These are phyloP conservation scores for Penicillium sp. DNA, from an alignment of 2,329 filamentous ascomycete species.

Conservation along the genomic window DNA sequence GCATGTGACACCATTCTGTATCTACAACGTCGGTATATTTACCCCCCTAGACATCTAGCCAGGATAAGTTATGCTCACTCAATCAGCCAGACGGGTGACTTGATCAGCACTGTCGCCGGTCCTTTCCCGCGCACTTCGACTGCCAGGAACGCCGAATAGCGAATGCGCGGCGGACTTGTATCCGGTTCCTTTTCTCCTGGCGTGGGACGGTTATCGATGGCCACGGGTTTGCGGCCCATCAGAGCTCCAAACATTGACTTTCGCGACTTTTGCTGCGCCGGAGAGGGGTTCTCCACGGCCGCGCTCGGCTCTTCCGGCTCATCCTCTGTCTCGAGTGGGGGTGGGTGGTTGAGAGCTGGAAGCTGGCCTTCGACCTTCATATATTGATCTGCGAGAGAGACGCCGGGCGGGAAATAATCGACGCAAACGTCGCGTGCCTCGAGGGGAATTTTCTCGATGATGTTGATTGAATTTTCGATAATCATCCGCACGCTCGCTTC, in stretches of 20 bases:
- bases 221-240: constrained; percentile 38
- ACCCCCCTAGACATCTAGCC: neutral
- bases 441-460: constrained; percentile 81
- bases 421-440: constrained; percentile 91
- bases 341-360: constrained; percentile 54
- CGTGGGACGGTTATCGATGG: constrained; percentile 11
- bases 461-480: constrained; percentile 82
- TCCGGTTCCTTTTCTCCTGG: constrained; percentile 26
- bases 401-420: constrained; percentile 79
- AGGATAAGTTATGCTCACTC: constrained; percentile 14
- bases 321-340: constrained; percentile 17
- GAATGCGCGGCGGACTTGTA: constrained; percentile 65
- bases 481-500: constrained; percentile 90
- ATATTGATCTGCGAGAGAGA: constrained; percentile 66
- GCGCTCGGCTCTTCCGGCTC: constrained; percentile 24
- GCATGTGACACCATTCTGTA: constrained; percentile 11
- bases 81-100: constrained; percentile 68
- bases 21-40: constrained; percentile 11
- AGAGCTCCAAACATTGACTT: constrained; percentile 46
- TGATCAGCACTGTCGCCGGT: constrained; percentile 65
- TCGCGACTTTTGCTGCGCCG: constrained; percentile 29
- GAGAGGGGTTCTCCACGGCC: constrained; percentile 11
- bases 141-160: constrained; percentile 73
- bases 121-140: constrained; percentile 72
- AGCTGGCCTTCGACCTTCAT: constrained; percentile 82